Base-by-base conservation (phyloP, 164 flowering plant species). In the Echeveria elegans region DNA sequence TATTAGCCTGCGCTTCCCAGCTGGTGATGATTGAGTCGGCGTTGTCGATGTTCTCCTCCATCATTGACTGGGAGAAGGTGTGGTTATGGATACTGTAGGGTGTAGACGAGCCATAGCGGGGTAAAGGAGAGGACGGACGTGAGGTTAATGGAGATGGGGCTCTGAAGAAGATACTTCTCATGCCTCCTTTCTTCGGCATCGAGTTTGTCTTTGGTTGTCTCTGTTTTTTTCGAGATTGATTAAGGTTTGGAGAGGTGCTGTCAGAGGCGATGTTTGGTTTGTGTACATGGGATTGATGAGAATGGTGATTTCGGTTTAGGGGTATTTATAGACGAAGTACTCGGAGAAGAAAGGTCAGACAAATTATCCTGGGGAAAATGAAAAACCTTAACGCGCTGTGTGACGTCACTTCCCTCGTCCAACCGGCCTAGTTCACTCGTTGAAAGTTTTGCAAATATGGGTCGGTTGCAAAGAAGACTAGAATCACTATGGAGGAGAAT, bases 41-140 rank as follows among this genome's bases (percentile, higher is more conserved):
- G 0, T 9, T 52, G 0, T 66, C 68, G 11, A 86, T 23, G 47
- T 81, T 80, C 31, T 86, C 89, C 2, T 77, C 81, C 72, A 86
- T 80, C 23, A 82, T 24, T 0, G 83, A 72, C 5, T 75, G 77
- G 8, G 85, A 80, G 74, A 81, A 79, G 6, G 80, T 76, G 65
- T 43, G 77, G 36, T 66, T 75, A 5, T 60, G 70, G 6, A 6
- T 56, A 43, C 2, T 23, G 64, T 18, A 26, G 37, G 24, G 53
- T 28, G 34, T 19, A 18, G 37, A 8, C 30, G 64, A 28, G 15
- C 12, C 34, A 11, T 50, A 50, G 26, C 56, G 26, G 1, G 56
- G 56, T 21, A 50, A 14, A 50, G 56, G 56, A 4, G 56, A 50
- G 26, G 56, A 50, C 12, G 56, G 56, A 14, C 56, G 56, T 23